These are phyloP conservation scores for Ophiobolus disseminans DNA, from an alignment of 2,329 filamentous ascomycete genomes.

Conservation along the genomic window DNA sequence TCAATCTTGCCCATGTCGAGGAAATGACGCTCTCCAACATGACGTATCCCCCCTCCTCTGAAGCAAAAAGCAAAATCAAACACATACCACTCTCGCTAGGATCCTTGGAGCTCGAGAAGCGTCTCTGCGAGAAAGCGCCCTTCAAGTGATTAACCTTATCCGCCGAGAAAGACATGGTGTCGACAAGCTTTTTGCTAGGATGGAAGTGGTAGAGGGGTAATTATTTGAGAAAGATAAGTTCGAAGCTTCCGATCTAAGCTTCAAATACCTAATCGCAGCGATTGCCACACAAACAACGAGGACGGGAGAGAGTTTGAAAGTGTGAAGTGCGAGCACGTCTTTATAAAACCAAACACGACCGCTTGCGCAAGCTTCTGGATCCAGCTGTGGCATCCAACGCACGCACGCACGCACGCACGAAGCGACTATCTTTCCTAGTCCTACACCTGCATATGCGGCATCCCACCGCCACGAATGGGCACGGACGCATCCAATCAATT, in stretches of 20 bases:
- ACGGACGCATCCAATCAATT: slow-evolving; percentile 7
- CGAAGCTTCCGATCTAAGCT: neutral
- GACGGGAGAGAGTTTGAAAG: neutral
- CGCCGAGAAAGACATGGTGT: slow-evolving; percentile 47
- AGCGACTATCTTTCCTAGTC: slow-evolving; percentile 6
- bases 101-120: slow-evolving; percentile 47
- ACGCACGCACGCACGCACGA: neutral
- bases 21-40: slow-evolving; percentile 10
- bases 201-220: slow-evolving; percentile 7
- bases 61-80: slow-evolving; percentile 5
- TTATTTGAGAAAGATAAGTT: neutral
- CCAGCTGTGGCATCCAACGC: slow-evolving; percentile 7
- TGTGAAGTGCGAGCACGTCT: slow-evolving; percentile 2
- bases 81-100: slow-evolving; percentile 47
- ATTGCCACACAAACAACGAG: neutral
- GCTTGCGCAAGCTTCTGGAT: slow-evolving; percentile 1
- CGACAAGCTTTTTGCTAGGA: slow-evolving; percentile 21
- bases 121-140: slow-evolving; percentile 37
- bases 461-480: slow-evolving; percentile 7
- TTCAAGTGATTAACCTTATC: slow-evolving; percentile 42
- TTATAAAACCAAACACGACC: slow-evolving; percentile 5
- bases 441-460: no score
- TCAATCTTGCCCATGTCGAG: slow-evolving; percentile 3
- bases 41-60: slow-evolving; percentile 10
- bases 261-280: neutral